Base-by-base conservation (phyloP, 2,329 filamentous ascomycete genomes). In the Sporothrix globosa region DNA sequence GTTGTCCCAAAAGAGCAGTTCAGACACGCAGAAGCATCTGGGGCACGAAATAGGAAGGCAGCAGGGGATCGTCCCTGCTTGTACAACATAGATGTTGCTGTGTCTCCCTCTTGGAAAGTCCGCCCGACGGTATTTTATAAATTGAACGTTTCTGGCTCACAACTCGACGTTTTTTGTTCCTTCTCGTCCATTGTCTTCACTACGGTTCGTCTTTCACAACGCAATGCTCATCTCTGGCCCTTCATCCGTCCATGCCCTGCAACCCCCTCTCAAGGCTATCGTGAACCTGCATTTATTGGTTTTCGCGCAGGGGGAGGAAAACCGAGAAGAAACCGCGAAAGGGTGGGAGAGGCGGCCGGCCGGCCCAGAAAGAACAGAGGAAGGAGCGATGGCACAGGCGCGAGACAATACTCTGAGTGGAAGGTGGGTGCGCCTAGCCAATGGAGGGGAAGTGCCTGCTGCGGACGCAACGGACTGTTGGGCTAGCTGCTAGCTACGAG, bases 1-100 rank as follows among this genome's bases (percentile, higher is more conserved):
- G 7, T 67, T 67, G 34, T 46, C 65, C 65, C 65, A 54, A 67
- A 54, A 46, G n/a, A 67, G 65, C 54, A 67, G 65, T 67, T 54
- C n/a, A n/a, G 56, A 19, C 13, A 54, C 50, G 21, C 17, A 54
- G 48, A 41, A 27, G 48, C 63, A 54, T 54, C 48, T 30, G 41
- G 30, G 21, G 7, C 30, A 50, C 41, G 53, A 48, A 67, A 67
- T 44, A 67, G 63, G 63, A 67, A 67, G 63, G 63, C 63, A 67
- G 63, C 27, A 41, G 30, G 63, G 46, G 63, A 52, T 53, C 27
- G 63, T 30, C 48, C 46, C 46, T 53, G 19, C 44, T 13, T 50
- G 58, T n/a, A n/a, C n/a, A n/a, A n/a, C n/a, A n/a, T 44, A 14
- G n/a, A 6, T 24, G 41, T 48, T 63, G 60, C 10, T 50, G 61